Evolutionary conservation across 164 flowering plant species (phyloP).

Genomic region (Akebia trifoliata): DNA sequence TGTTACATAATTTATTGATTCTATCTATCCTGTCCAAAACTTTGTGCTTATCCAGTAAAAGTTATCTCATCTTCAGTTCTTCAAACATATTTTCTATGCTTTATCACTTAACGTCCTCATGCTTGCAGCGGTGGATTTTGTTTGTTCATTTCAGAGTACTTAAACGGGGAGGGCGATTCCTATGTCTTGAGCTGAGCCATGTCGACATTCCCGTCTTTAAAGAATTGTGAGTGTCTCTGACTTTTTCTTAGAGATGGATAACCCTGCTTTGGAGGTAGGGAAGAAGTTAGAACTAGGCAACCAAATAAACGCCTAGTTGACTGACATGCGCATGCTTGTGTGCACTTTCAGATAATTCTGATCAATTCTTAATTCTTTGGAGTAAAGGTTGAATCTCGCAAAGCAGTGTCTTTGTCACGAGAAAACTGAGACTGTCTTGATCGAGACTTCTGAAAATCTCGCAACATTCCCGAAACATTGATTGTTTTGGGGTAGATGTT

Average conservation of each 20-base stretch:
- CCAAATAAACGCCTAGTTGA: not conserved
- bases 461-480: too few species aligned
- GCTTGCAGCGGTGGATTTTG: not conserved
- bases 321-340: not conserved
- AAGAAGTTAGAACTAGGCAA: too few species aligned
- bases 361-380: not conserved
- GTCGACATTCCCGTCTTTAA: slow-evolving; percentile 78
- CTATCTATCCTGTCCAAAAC: too few species aligned
- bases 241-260: not conserved
- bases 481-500: too few species aligned
- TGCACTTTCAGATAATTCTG: not conserved
- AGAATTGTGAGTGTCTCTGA: slow-evolving; percentile 59
- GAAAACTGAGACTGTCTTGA: too few species aligned
- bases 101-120: not conserved
- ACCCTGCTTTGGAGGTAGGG: not conserved
- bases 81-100: not conserved
- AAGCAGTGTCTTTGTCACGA: too few species aligned
- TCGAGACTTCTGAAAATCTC: too few species aligned
- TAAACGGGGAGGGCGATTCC: slow-evolving; percentile 86
- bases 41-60: not conserved
- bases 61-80: not conserved
- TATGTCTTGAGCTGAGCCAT: slow-evolving; percentile 97
- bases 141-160: slow-evolving; percentile 57
- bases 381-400: too few species aligned
- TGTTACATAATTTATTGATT: too few species aligned